phyloP scores from a whole-genome alignment of 2,329 filamentous ascomycete genomes.

The Boeremia exigua region DNA sequence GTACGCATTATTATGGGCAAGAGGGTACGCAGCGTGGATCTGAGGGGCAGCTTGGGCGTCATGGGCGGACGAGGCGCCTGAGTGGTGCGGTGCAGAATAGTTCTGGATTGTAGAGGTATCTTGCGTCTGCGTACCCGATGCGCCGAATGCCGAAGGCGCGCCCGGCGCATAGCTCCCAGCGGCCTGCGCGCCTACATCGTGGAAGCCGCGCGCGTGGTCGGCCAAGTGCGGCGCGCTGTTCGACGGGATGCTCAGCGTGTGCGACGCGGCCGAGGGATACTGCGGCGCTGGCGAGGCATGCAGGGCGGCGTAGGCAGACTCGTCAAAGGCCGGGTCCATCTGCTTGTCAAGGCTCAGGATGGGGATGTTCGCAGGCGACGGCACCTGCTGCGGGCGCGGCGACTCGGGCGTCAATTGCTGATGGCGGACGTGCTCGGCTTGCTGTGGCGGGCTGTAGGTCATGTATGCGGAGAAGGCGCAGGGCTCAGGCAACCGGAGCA shows the following conservation, averaged over 20 bases:
- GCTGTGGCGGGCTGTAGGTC: slow-evolving; percentile 60
- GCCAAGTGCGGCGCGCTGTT: slow-evolving; percentile 38
- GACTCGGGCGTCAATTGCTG: slow-evolving; percentile 72
- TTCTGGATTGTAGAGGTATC: slow-evolving; percentile 49
- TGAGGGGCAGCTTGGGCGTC: slow-evolving; percentile 40
- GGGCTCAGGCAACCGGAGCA: slow-evolving; percentile 9
- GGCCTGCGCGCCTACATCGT: slow-evolving; percentile 34
- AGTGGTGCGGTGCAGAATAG: slow-evolving; percentile 41
- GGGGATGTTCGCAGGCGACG: slow-evolving; percentile 72
- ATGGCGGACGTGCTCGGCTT: slow-evolving; percentile 66
- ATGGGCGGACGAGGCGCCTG: slow-evolving; percentile 42
- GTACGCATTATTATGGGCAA: slow-evolving; percentile 46
- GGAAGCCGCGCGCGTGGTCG: slow-evolving; percentile 32
- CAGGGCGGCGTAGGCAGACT: slow-evolving; percentile 65
- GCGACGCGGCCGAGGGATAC: slow-evolving; percentile 40
- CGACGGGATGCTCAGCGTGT: slow-evolving; percentile 39
- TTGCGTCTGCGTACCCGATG: slow-evolving; percentile 40
- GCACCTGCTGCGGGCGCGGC: slow-evolving; percentile 71
- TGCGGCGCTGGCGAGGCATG: slow-evolving; percentile 36
- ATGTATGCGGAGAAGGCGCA: slow-evolving; percentile 29
- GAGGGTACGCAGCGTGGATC: slow-evolving; percentile 38
- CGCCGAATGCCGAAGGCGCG: slow-evolving; percentile 34
- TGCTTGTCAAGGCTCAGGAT: slow-evolving; percentile 67
- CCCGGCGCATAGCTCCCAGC: slow-evolving; percentile 29
- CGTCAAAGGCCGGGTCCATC: slow-evolving; percentile 74